phyloP scores from a whole-genome alignment of 2,329 filamentous ascomycete species.

The Xylaria sp. region DNA sequence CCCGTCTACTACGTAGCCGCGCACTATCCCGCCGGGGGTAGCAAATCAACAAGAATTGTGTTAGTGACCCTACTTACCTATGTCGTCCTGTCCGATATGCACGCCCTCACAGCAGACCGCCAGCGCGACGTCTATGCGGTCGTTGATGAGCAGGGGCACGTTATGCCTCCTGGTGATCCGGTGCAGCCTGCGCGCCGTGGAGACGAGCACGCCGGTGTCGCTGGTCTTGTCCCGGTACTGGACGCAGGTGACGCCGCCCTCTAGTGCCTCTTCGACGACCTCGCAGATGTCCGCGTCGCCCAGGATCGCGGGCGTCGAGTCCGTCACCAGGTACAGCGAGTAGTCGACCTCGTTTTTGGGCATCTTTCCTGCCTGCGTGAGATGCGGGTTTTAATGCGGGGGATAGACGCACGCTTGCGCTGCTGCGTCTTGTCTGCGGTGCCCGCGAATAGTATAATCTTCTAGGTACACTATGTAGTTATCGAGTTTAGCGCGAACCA shows the following conservation, averaged over 20 bases:
- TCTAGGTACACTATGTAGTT: slow-evolving; percentile 11
- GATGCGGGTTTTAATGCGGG: background rate
- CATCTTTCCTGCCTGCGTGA: slow-evolving; percentile 29
- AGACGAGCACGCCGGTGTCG: slow-evolving; percentile 71
- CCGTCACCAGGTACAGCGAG: slow-evolving; percentile 87
- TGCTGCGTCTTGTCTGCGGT: slow-evolving; percentile 4
- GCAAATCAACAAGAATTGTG: background rate
- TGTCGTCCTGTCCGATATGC: slow-evolving; percentile 93
- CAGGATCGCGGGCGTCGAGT: slow-evolving; percentile 85
- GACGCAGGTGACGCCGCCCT: slow-evolving; percentile 81
- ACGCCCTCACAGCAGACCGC: slow-evolving; percentile 88
- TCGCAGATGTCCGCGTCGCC: slow-evolving; percentile 68
- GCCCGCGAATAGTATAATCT: slow-evolving; percentile 10
- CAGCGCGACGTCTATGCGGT: slow-evolving; percentile 85
- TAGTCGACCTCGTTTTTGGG: slow-evolving; percentile 63
- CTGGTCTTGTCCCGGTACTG: slow-evolving; percentile 89
- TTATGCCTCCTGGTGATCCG: slow-evolving; percentile 65
- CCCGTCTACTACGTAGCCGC: background rate
- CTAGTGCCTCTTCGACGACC: slow-evolving; percentile 75
- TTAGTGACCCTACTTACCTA: slow-evolving; percentile 55
- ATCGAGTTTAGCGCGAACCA: slow-evolving; percentile 8
- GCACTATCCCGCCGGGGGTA: background rate
- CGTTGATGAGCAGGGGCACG: slow-evolving; percentile 89
- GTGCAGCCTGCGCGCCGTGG: slow-evolving; percentile 73
- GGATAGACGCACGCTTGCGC: background rate